Evolutionary conservation across 2,329 filamentous ascomycete genomes (phyloP).

Genomic region (Xenosphaeropsis pyriputrescens): DNA sequence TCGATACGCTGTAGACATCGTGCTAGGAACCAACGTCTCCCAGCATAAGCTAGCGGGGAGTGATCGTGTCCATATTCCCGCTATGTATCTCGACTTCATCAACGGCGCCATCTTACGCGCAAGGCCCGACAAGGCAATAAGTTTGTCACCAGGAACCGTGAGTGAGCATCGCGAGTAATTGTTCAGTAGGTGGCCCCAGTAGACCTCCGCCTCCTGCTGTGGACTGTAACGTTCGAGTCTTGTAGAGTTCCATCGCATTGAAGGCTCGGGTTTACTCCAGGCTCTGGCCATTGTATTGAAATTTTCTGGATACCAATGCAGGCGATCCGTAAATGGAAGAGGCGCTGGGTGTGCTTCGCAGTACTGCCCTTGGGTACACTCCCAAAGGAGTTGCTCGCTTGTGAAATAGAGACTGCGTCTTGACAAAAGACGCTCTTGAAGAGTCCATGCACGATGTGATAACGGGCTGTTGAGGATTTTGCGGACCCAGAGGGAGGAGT

Average conservation of each 20-base stretch:
- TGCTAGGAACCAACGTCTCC: background rate
- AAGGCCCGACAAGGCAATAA: conserved; percentile 2
- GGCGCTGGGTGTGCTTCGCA: background rate
- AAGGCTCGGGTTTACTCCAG: background rate
- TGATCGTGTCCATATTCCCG: background rate
- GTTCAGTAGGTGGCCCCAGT: conserved; percentile 3
- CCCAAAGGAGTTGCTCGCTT: background rate
- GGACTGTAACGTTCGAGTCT: too few species aligned
- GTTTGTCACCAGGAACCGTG: background rate
- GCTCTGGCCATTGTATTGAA: too few species aligned
- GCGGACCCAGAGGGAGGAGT: background rate
- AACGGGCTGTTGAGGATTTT: background rate
- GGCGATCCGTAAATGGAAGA: too few species aligned
- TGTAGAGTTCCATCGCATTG: background rate
- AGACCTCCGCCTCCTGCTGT: background rate
- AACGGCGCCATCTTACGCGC: background rate
- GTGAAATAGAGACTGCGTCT: background rate
- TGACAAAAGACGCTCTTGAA: background rate
- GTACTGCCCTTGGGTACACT: background rate
- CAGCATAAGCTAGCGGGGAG: background rate
- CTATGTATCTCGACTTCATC: background rate
- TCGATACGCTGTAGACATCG: background rate
- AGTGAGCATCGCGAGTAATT: conserved; percentile 1
- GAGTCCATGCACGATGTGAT: background rate
- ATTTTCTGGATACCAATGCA: background rate